Evolutionary conservation across 78 protist species (phyloP), one percentile per base, ranked within the genome.

Genomic region (Mantamonas sphyraenae): DNA sequence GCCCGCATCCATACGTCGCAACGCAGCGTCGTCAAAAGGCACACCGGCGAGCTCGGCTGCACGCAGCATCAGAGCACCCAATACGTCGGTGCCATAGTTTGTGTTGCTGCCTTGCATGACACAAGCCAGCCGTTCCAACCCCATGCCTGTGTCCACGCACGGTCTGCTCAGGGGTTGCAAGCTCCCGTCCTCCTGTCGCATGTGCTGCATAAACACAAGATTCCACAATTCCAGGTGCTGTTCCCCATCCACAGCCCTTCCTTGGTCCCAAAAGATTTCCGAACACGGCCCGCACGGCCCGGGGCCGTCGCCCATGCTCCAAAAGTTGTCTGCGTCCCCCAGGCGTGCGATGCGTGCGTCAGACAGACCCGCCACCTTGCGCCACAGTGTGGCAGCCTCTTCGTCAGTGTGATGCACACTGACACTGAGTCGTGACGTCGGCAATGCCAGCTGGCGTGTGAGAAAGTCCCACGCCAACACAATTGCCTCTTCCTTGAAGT

Each of bases 231-330:
- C 93, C 2, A 88, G 68, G 50, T 47, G 16, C 53, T 16, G 12
- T 12, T 47, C 53, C 16, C 53, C 53, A 47, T 47, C 53, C 28
- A 47, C 53, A 19, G 12, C 53, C 16, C 16, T 47, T 12, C 53
- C 53, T 47, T 47, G 56, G 60, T 71, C 77, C 55, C 50, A 86
- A 47, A 70, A 77, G 4, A 87, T 82, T 63, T 87, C 92, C 4
- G 92, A 76, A 68, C 92, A 77, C 3, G 88, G 88, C 3, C 92
- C 92, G 33, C 92, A 87, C 2, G 92, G 92, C 0, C 93, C 93
- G 3, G 68, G 35, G 10, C 77, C 84, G 40, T 70, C 86, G 7
- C 83, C 83, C 83, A 76, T 79, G 30, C 75, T 42, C 91, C 92
- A 87, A 37, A 63, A 82, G 37, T 87, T 87, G 69, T 82, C 88